These are phyloP conservation scores for Evansstolkia leycettana DNA, from an alignment of 495 filamentous ascomycete species.

Conservation along the genomic window DNA sequence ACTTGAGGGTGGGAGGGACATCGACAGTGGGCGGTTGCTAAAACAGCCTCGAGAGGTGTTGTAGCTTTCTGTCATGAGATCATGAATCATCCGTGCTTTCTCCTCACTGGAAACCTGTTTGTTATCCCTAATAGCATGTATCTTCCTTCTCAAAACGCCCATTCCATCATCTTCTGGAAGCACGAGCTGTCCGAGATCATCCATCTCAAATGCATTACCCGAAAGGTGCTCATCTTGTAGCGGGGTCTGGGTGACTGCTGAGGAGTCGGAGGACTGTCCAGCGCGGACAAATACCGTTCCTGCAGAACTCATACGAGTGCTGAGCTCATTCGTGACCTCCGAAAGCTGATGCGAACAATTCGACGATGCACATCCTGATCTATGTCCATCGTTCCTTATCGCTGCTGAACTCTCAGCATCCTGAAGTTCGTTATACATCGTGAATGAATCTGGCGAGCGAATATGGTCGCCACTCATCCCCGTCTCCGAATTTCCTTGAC, in stretches of 20 bases:
- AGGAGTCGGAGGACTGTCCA: background rate
- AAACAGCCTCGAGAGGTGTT: slow-evolving; percentile 30
- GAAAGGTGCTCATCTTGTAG: background rate
- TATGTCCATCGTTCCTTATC: background rate
- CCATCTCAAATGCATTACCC: slow-evolving; percentile 6
- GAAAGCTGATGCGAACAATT: background rate
- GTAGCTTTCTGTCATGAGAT: slow-evolving; percentile 71
- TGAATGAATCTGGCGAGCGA: slow-evolving; percentile 4
- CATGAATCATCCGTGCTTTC: slow-evolving; percentile 77
- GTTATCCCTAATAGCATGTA: slow-evolving; percentile 59
- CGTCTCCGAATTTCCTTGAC: slow-evolving; percentile 4
- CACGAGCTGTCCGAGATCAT: slow-evolving; percentile 14
- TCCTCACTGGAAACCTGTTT: slow-evolving; percentile 51
- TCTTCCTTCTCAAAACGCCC: slow-evolving; percentile 58
- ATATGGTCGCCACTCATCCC: slow-evolving; percentile 5
- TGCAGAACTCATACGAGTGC: too few species aligned
- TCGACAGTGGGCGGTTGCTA: slow-evolving; percentile 13
- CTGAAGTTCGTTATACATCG: background rate
- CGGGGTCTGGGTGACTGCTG: background rate
- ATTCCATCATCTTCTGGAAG: slow-evolving; percentile 94
- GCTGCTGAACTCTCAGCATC: background rate
- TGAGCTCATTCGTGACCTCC: too few species aligned
- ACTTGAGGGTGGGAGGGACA: slow-evolving; percentile 21
- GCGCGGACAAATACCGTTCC: too few species aligned
- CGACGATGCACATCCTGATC: background rate